Base-by-base conservation (phyloP, 2,329 filamentous ascomycete species). In the Alternaria atra region DNA sequence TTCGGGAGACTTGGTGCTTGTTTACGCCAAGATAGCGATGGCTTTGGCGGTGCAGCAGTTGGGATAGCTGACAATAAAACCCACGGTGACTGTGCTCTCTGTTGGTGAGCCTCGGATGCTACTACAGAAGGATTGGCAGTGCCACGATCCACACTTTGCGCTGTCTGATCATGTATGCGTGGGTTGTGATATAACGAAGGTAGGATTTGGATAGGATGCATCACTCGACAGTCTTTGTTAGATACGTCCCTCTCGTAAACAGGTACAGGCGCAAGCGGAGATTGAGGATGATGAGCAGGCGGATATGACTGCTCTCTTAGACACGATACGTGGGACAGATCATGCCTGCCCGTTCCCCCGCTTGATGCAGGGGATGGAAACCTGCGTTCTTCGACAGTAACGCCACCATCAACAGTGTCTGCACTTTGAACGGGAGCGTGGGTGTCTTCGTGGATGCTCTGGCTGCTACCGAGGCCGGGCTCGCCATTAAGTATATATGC, bases 351-450 rank as follows among this genome's bases (percentile, higher is more conserved):
- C 9, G 51, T 60, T 30, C 54, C 60, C 68, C 67, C 68, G 34
- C 51, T 44, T 42, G 51, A 60, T 63, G 62, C 61, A 46, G 67
- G 32, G 17, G 40, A 39, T 54, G 50, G 60, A 25, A 60, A 65
- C 58, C 72, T 78, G 37, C 84, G 81, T 50, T 76, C 72, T 51
- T 84, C 82, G 13, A 80, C 76, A 51, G 80, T 75, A 43, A 82
- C 79, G 12, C 82, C 80, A 62, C 81, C 76, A 54, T 77, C n/a
- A n/a, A n/a, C 74, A 55, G 83, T 83, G 40, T 74, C 78, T 25
- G 80, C 73, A 50, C 84, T 81, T 25, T 52, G 52, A 43, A 52
- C 57, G 15, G 55, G 48, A 29, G 30, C 29, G 25, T 27, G 9
- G 52, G 52, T 20, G 39, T 35, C 76, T 40, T 81, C 40, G 51